These are phyloP conservation scores for Botrytis tulipae DNA, from an alignment of 2,329 filamentous ascomycete genomes.

Conservation along the genomic window DNA sequence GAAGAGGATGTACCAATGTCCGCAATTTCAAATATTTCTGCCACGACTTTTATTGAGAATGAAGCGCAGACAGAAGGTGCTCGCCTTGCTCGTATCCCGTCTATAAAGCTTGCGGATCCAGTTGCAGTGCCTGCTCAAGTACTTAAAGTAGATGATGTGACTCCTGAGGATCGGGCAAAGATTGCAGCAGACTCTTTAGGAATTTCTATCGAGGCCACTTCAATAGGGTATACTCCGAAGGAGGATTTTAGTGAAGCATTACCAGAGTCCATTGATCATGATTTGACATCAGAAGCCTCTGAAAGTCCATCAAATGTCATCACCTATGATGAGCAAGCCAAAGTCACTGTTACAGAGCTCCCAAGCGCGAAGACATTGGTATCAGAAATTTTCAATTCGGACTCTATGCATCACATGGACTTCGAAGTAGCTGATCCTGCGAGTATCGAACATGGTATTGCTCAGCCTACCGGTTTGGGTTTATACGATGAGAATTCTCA, in stretches of 20 bases:
- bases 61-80: slow-evolving; percentile 62
- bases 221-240: slow-evolving; percentile 31
- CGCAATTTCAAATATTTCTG: slow-evolving; percentile 58
- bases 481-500: slow-evolving; percentile 5
- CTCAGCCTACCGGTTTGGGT: not conserved
- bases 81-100: slow-evolving; percentile 28
- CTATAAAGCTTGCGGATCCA: slow-evolving; percentile 8
- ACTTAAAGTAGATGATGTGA: not conserved
- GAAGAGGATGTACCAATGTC: slow-evolving; percentile 54
- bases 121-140: not conserved
- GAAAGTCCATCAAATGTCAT: not conserved
- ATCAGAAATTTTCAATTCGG: not conserved
- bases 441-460: not conserved
- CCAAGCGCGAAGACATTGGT: not conserved
- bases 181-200: slow-evolving; percentile 29
- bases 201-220: slow-evolving; percentile 26
- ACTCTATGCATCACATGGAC: not conserved
- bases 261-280: slow-evolving; percentile 6
- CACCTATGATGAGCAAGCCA: not conserved
- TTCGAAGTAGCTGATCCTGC: not conserved
- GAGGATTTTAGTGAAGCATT: slow-evolving; percentile 20
- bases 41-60: slow-evolving; percentile 69
- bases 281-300: slow-evolving; percentile 24
- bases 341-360: not conserved
- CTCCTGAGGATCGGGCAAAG: not conserved